A percentile compares a stretch with the other conserved stretches of the same genome.
These are phyloP conservation scores for Solanum peruvianum DNA, from an alignment of 257 asterid species.

Conservation along the genomic window DNA sequence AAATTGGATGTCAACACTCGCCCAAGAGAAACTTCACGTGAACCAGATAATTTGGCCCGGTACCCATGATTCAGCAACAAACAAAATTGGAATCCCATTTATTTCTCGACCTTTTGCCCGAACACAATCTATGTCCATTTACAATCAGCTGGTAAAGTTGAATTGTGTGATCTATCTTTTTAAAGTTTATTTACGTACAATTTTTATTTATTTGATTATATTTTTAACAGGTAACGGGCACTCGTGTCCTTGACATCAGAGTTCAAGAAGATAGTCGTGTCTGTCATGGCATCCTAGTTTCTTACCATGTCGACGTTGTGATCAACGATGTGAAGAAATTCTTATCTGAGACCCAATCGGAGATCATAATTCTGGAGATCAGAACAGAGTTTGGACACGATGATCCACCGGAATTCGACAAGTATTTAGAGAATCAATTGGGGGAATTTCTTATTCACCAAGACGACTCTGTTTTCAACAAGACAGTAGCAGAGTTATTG, in stretches of 20 bases:
- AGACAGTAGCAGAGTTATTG: slow-evolving; percentile 46
- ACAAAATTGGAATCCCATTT: slow-evolving; percentile 61
- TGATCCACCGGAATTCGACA: slow-evolving; percentile 67
- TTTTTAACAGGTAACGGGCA: slow-evolving; percentile 17
- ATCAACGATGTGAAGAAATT: slow-evolving; percentile 50
- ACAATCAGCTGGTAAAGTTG: slow-evolving; percentile 35
- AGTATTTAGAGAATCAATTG: slow-evolving; percentile 49
- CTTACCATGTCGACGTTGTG: slow-evolving; percentile 50
- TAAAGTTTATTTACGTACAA: background rate
- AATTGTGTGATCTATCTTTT: background rate
- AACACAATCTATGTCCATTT: slow-evolving; percentile 68
- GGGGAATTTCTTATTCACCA: slow-evolving; percentile 63
- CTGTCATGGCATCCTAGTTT: slow-evolving; percentile 69
- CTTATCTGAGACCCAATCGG: slow-evolving; percentile 54
- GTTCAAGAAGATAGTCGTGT: slow-evolving; percentile 65
- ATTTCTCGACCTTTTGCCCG: slow-evolving; percentile 75
- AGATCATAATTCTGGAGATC: slow-evolving; percentile 64
- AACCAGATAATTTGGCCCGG: slow-evolving; percentile 92
- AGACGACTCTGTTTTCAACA: slow-evolving; percentile 48
- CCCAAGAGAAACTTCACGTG: slow-evolving; percentile 31
- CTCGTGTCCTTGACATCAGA: slow-evolving; percentile 61
- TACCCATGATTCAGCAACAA: slow-evolving; percentile 86
- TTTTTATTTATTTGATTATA: background rate
- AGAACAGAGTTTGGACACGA: slow-evolving; percentile 86
- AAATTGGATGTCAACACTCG: slow-evolving; percentile 67